These are phyloP conservation scores for Schizosaccharomyces octosporus DNA, from an alignment of 805 yeast genomes.

Conservation along the genomic window DNA sequence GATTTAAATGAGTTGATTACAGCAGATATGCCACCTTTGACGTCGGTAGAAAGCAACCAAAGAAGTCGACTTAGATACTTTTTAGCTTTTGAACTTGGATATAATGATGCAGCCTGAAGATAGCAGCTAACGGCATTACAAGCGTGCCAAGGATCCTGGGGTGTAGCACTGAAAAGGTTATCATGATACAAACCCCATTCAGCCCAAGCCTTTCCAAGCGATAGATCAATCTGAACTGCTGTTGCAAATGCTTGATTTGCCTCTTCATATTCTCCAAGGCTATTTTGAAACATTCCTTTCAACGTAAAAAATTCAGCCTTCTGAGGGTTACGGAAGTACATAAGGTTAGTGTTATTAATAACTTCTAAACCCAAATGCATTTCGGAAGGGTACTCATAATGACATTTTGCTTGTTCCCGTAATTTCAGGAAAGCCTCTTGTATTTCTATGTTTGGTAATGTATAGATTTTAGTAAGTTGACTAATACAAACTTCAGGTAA, in stretches of 20 bases:
- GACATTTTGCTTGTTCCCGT: constrained; percentile 94
- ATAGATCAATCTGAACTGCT: constrained; percentile 85
- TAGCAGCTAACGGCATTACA: constrained; percentile 88
- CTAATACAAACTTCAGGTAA: constrained; percentile 92
- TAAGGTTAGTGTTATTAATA: constrained; percentile 83
- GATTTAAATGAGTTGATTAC: constrained; percentile 85
- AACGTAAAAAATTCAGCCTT: constrained; percentile 93
- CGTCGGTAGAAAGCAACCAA: constrained; percentile 85
- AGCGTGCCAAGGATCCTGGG: constrained; percentile 58
- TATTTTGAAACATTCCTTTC: constrained; percentile 93
- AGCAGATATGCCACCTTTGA: constrained; percentile 50
- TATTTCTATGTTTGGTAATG: constrained; percentile 88
- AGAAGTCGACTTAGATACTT: constrained; percentile 66
- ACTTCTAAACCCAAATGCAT: constrained; percentile 88
- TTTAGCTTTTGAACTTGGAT: constrained; percentile 77
- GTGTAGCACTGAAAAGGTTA: constrained; percentile 59
- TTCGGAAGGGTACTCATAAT: constrained; percentile 76
- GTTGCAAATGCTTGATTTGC: constrained; percentile 96
- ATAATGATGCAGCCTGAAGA: constrained; percentile 89
- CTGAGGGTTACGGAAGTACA: constrained; percentile 88
- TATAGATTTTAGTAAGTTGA: constrained; percentile 79
- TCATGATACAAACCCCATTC: constrained; percentile 97
- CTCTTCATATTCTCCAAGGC: constrained; percentile 69
- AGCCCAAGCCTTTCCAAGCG: constrained; percentile 95
- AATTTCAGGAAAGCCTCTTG: constrained; percentile 91